Conservation (phyloP, 148 eudicot species). For the Pouteria glomerata region DNA sequence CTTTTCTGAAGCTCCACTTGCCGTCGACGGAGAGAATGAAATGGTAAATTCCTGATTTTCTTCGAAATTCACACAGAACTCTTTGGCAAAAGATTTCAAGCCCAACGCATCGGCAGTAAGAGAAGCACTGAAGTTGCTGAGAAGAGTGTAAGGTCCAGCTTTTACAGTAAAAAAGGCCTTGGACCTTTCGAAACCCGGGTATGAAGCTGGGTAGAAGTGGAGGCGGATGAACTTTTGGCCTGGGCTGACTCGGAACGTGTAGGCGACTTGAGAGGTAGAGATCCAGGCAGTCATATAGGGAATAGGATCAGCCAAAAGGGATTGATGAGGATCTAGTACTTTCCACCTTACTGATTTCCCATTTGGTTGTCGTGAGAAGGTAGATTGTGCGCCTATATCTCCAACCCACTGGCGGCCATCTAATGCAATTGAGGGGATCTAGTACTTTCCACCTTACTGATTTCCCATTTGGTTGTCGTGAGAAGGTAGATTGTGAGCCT, state of each 20-base stretch:
- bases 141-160: conserved; percentile 26
- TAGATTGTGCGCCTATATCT: not conserved
- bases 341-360: conserved; percentile 8
- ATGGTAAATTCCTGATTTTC: conserved; percentile 11
- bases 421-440: not conserved
- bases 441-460: not conserved
- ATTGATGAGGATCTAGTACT: not conserved
- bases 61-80: conserved; percentile 12
- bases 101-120: not conserved
- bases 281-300: conserved; percentile 20
- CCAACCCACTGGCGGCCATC: conserved; percentile 20
- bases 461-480: not conserved
- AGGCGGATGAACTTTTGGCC: conserved; percentile 25
- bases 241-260: conserved; percentile 15
- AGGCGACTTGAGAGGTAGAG: conserved; percentile 12
- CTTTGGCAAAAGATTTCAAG: conserved; percentile 6
- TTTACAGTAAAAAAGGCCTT: conserved; percentile 18
- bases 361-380: not conserved
- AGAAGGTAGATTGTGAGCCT: not conserved
- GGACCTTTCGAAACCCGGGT: conserved; percentile 14
- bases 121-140: conserved; percentile 23
- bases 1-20: not conserved
- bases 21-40: conserved; percentile 22
- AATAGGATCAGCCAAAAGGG: conserved; percentile 1
- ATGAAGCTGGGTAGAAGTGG: conserved; percentile 18